Base-by-base conservation (phyloP, 805 yeast species). In the Priceomyces haplophilus region DNA sequence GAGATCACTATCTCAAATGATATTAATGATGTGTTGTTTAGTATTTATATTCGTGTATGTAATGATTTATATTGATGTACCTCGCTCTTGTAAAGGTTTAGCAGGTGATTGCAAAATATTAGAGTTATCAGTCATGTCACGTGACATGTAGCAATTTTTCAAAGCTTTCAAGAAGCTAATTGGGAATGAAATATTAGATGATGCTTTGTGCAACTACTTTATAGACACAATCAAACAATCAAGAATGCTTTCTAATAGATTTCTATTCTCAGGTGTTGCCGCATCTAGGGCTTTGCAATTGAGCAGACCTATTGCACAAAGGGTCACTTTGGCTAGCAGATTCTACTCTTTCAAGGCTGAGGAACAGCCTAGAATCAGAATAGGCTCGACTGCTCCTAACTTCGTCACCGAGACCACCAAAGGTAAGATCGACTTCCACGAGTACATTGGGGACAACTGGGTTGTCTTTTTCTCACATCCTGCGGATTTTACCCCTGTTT, bases 401-500 rank as follows among this genome's bases (percentile, higher is more conserved):
- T 83, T 83, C 67, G 62, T 70, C 46, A 75, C 81, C 42, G 80
- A 79, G 40, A 75, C 88, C 38, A 80, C 88, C 24, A 67, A 70
- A 50, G 88, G 88, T 41, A 70, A 74, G 47, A 71, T 83, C 47
- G 74, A 76, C 48, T 82, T 83, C 69, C 83, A 82, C 63, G 76
- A 79, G 46, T 83, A 65, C 64, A 71, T 78, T 44, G 85, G 82
- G 27, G 71, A 73, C 56, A 64, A 72, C 44, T 83, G 89, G 88
- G 74, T 72, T 36, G 79, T 83, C 32, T 72, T 83, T 48, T 83
- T 83, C 67, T 79, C 85, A 24, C 88, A 83, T 59, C 89, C 89
- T 43, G 88, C 82, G 50, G 88, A 83, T 60, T 83, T 79, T 71
- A 83, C 89, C 16, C 89, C 89, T 27, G 86, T 83, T 37, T 83